A percentile compares a stretch with the other conserved stretches of the same genome.
Conservation (phyloP, 768 basidiomycete species). For the Candolleomyces aberdarensis region DNA sequence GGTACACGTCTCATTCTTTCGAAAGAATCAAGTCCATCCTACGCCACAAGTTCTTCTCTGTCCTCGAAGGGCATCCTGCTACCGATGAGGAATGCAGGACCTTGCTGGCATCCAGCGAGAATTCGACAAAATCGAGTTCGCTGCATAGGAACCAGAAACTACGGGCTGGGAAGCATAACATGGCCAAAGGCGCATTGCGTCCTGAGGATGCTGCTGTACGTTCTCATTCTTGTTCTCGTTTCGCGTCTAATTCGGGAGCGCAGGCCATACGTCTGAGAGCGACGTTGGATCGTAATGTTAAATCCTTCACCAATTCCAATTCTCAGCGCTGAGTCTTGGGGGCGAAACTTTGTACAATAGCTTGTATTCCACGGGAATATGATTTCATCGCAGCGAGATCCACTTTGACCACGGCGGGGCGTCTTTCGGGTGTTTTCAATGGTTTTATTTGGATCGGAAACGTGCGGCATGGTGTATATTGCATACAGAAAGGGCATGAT, state of each 20-base stretch:
- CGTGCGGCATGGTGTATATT: conserved; percentile 2
- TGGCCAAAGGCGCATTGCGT: conserved; percentile 82
- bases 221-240: conserved; percentile 8
- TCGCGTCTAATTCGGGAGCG: neutral
- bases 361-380: neutral
- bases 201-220: conserved; percentile 82
- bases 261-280: conserved; percentile 72
- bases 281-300: conserved; percentile 52
- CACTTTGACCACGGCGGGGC: neutral
- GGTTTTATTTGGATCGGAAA: conserved; percentile 8
- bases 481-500: conserved; percentile 6
- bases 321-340: neutral
- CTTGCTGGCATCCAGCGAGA: conserved; percentile 47
- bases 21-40: conserved; percentile 84
- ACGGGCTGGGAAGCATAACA: conserved; percentile 75
- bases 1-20: conserved; percentile 76
- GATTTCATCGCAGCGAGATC: neutral
- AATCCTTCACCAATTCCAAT: conserved; percentile 3
- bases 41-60: conserved; percentile 80
- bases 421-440: conserved; percentile 7
- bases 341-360: no score
- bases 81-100: conserved; percentile 72
- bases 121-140: conserved; percentile 34
- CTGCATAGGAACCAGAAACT: conserved; percentile 48
- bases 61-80: conserved; percentile 68